Percentiles rank a stretch among this genome's conserved stretches.
Evolutionary conservation across 2,329 filamentous ascomycete species (phyloP).

Genomic region (Pleoardoris graminearum): DNA sequence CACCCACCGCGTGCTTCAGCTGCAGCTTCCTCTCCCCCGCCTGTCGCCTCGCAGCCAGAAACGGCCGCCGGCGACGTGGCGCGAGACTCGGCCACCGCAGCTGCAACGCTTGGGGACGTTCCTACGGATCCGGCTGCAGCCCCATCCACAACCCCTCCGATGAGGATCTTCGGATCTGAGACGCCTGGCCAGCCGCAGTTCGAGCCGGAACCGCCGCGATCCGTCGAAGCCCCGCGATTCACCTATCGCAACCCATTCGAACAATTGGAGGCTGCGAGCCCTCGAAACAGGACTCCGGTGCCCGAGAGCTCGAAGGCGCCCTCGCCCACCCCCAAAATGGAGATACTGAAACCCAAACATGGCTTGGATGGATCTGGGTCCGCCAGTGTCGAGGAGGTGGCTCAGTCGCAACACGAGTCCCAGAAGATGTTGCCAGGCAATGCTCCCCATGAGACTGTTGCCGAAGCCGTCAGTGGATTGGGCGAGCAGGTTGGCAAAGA

Average conservation of each 20-base stretch:
- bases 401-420: conserved; percentile 29
- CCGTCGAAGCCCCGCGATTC: conserved; percentile 55
- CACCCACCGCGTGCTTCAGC: conserved; percentile 31
- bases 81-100: conserved; percentile 51
- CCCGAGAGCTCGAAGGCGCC: conserved; percentile 25
- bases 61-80: conserved; percentile 50
- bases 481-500: conserved; percentile 63
- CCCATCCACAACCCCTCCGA: conserved; percentile 28
- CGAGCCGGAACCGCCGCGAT: conserved; percentile 30
- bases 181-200: conserved; percentile 44
- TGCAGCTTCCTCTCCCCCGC: conserved; percentile 35
- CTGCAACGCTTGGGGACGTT: conserved; percentile 48
- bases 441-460: conserved; percentile 62
- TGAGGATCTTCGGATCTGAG: conserved; percentile 46
- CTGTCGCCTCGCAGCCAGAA: conserved; percentile 42
- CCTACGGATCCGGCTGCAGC: conserved; percentile 36
- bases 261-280: conserved; percentile 67
- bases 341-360: conserved; percentile 51
- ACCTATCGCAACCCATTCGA: conserved; percentile 76
- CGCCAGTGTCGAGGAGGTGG: conserved; percentile 24
- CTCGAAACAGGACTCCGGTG: conserved; percentile 54
- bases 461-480: conserved; percentile 69
- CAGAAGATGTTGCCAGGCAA: conserved; percentile 19
- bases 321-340: conserved; percentile 42
- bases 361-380: conserved; percentile 40